phyloP scores from a whole-genome alignment of 1,284 basidiomycete genomes.

The Cryptococcus jaspeensis region DNA sequence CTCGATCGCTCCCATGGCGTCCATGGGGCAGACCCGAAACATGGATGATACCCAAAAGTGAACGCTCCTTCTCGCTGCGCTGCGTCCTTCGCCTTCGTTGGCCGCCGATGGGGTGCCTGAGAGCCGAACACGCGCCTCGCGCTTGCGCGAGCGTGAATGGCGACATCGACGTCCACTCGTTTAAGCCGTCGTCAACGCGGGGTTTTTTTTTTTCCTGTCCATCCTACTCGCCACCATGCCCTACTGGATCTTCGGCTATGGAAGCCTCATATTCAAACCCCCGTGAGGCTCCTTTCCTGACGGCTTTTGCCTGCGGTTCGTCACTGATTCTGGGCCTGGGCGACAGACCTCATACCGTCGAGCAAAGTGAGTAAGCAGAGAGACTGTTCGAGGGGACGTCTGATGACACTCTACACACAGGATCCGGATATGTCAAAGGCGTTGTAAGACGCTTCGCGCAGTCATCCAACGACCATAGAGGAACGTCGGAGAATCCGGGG shows the following conservation, averaged over 20 bases:
- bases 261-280: slow-evolving; percentile 47
- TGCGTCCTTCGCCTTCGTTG: too few species aligned
- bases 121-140: too few species aligned
- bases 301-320: background rate
- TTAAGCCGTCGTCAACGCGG: background rate
- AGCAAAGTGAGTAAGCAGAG: slow-evolving; percentile 32
- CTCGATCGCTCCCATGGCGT: too few species aligned
- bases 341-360: slow-evolving; percentile 39
- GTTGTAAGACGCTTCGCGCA: slow-evolving; percentile 48
- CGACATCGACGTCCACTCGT: background rate
- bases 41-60: too few species aligned
- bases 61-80: too few species aligned
- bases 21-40: too few species aligned
- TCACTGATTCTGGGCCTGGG: background rate
- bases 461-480: slow-evolving; percentile 49
- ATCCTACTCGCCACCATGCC: slow-evolving; percentile 13
- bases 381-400: background rate
- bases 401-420: slow-evolving; percentile 9
- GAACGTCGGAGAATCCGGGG: slow-evolving; percentile 42
- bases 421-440: slow-evolving; percentile 44
- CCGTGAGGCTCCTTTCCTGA: slow-evolving; percentile 33
- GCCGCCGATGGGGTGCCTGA: too few species aligned
- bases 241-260: slow-evolving; percentile 49
- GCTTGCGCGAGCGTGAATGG: too few species aligned
- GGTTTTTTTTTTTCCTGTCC: too few species aligned